Conservation (phyloP, 179 eudicot species). For the Beta lomatogona region DNA sequence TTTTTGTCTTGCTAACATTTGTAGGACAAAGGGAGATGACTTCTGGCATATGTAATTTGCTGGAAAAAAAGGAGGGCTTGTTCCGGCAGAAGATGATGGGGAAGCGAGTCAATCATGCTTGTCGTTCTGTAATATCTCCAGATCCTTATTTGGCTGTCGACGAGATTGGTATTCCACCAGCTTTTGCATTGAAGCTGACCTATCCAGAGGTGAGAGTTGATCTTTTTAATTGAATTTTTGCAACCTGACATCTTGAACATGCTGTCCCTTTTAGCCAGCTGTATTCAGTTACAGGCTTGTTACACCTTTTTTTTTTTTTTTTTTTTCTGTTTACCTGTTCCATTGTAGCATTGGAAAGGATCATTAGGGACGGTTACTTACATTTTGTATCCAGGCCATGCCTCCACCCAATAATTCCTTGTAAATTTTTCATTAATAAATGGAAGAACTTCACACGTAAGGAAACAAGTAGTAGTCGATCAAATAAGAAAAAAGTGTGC, state of each 20-base stretch:
- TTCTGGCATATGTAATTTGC: constrained; percentile 84
- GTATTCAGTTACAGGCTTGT: background rate
- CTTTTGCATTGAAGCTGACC: constrained; percentile 84
- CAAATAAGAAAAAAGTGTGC: background rate
- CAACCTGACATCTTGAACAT: background rate
- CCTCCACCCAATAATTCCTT: background rate
- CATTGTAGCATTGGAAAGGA: background rate
- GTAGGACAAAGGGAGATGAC: constrained; percentile 50
- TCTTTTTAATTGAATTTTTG: background rate
- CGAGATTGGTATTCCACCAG: constrained; percentile 98
- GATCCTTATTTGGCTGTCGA: constrained; percentile 97
- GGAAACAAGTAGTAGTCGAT: background rate
- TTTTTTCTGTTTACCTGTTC: background rate
- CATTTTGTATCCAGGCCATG: background rate
- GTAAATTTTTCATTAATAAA: background rate
- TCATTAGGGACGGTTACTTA: background rate
- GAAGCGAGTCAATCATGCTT: constrained; percentile 94
- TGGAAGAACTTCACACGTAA: background rate
- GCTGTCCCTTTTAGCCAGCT: background rate
- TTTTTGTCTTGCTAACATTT: constrained; percentile 41
- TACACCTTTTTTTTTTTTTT: background rate
- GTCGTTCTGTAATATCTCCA: constrained; percentile 97
- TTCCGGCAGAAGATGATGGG: constrained; percentile 99
- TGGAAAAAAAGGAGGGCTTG: constrained; percentile 95
- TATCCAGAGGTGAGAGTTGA: constrained; percentile 81